phyloP scores from a whole-genome alignment of 2,329 filamentous ascomycete species.

The Periconia sp. region DNA sequence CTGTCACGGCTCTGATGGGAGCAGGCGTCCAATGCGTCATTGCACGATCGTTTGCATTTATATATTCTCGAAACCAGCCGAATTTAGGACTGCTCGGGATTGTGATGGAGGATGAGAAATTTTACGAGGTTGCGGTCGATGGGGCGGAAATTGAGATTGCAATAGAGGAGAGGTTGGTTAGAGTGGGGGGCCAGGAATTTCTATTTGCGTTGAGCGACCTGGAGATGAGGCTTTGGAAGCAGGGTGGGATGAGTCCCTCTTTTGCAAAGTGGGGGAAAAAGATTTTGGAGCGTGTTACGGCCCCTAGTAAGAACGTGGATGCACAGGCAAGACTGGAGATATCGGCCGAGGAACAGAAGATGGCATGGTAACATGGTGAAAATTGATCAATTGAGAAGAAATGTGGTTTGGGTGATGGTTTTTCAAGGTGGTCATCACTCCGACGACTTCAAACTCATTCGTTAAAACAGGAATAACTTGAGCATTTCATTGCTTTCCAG shows the following conservation, averaged over 20 bases:
- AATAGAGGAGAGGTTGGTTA: slow-evolving; percentile 9
- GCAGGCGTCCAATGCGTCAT: slow-evolving; percentile 46
- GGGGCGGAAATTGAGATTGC: slow-evolving; percentile 44
- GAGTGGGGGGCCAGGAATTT: slow-evolving; percentile 28
- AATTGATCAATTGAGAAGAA: too few relatives aligned
- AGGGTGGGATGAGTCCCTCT: background rate
- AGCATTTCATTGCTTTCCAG: background rate
- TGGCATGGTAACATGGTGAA: too few relatives aligned
- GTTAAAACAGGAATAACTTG: background rate
- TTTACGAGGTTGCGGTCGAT: slow-evolving; percentile 42
- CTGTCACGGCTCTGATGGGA: slow-evolving; percentile 44
- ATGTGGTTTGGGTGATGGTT: too few relatives aligned
- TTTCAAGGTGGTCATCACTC: too few relatives aligned
- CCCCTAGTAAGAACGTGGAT: background rate
- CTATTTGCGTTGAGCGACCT: slow-evolving; percentile 43
- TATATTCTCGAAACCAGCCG: slow-evolving; percentile 51
- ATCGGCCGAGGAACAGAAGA: too few relatives aligned
- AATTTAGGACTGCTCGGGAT: slow-evolving; percentile 51
- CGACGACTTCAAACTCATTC: background rate
- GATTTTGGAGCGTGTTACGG: slow-evolving; percentile 1
- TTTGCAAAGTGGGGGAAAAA: background rate
- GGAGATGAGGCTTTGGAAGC: slow-evolving; percentile 37
- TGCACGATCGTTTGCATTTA: slow-evolving; percentile 50
- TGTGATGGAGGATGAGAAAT: slow-evolving; percentile 41
- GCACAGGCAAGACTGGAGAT: background rate